These are phyloP conservation scores for Pseudogymnoascus sp. DNA, from an alignment of 2,329 filamentous ascomycete species.

Conservation along the genomic window DNA sequence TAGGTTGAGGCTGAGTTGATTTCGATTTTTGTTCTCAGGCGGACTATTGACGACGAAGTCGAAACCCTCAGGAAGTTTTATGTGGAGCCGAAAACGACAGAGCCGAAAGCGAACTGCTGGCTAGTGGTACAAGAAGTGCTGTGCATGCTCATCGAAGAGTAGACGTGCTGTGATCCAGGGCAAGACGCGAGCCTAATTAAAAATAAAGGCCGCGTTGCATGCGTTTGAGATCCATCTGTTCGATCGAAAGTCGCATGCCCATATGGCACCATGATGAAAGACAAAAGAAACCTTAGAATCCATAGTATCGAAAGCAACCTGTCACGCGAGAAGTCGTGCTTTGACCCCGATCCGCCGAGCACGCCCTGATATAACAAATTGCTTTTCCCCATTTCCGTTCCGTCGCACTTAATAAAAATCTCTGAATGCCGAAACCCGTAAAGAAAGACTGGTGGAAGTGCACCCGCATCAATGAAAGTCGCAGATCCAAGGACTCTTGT, in stretches of 20 bases:
- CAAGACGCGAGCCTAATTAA: conserved; percentile 22
- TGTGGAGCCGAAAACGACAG: conserved; percentile 23
- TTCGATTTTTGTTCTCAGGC: conserved; percentile 27
- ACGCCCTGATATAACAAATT: conserved; percentile 21
- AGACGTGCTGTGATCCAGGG: conserved; percentile 28
- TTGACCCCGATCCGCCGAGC: conserved; percentile 27
- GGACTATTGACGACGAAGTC: conserved; percentile 30
- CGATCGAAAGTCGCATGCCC: conserved; percentile 25
- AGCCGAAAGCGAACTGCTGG: conserved; percentile 27
- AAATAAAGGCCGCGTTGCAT: conserved; percentile 19
- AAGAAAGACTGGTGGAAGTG: conserved; percentile 26
- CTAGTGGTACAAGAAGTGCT: conserved; percentile 32
- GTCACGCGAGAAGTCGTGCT: conserved; percentile 12
- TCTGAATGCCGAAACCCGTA: conserved; percentile 27
- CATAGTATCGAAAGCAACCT: conserved; percentile 24
- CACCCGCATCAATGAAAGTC: conserved; percentile 31
- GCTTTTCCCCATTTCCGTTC: conserved; percentile 28
- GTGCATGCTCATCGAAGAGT: conserved; percentile 29
- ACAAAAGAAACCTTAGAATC: conserved; percentile 29
- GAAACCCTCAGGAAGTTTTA: conserved; percentile 24
- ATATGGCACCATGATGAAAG: conserved; percentile 26
- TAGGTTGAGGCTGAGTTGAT: conserved; percentile 22
- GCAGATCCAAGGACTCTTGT: conserved; percentile 30
- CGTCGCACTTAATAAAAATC: conserved; percentile 29
- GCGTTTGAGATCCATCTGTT: conserved; percentile 26